Conservation (phyloP, 2,329 filamentous ascomycete species). For the Penicillium sp. region DNA sequence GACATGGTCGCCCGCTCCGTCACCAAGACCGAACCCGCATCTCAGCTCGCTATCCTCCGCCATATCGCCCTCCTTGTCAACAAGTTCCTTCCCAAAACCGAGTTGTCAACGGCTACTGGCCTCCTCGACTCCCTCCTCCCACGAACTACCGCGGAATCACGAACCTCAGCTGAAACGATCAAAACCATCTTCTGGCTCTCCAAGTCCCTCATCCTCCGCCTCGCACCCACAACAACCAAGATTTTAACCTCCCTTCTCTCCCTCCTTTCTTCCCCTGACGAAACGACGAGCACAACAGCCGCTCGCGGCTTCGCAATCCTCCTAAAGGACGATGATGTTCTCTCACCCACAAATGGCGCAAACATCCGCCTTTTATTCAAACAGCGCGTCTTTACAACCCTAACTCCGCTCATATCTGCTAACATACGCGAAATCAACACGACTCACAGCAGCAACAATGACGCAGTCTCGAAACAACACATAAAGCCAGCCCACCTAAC, state of each 20-base stretch:
- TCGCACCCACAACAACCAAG: conserved; percentile 52
- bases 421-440: conserved; percentile 54
- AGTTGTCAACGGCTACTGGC: conserved; percentile 36
- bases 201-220: conserved; percentile 64
- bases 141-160: conserved; percentile 22
- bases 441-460: conserved; percentile 35
- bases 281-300: conserved; percentile 55
- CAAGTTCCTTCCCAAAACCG: conserved; percentile 45
- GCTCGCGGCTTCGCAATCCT: conserved; percentile 65
- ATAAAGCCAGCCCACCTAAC: conserved; percentile 66
- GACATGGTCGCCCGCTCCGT: conserved; percentile 42
- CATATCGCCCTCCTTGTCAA: conserved; percentile 48
- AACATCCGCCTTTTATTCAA: conserved; percentile 66
- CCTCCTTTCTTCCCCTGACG: conserved; percentile 50
- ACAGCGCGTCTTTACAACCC: conserved; percentile 66
- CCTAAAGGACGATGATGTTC: conserved; percentile 64
- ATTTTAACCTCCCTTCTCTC: conserved; percentile 57
- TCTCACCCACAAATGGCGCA: conserved; percentile 65
- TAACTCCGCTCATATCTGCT: conserved; percentile 61
- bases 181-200: conserved; percentile 64
- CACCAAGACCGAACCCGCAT: conserved; percentile 37
- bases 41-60: conserved; percentile 47
- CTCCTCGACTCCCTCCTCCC: conserved; percentile 41
- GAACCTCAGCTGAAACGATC: conserved; percentile 49
- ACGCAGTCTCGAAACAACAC: conserved; percentile 27